Conservation (phyloP, 495 filamentous ascomycete genomes). For the Bathelium albidoporum region DNA sequence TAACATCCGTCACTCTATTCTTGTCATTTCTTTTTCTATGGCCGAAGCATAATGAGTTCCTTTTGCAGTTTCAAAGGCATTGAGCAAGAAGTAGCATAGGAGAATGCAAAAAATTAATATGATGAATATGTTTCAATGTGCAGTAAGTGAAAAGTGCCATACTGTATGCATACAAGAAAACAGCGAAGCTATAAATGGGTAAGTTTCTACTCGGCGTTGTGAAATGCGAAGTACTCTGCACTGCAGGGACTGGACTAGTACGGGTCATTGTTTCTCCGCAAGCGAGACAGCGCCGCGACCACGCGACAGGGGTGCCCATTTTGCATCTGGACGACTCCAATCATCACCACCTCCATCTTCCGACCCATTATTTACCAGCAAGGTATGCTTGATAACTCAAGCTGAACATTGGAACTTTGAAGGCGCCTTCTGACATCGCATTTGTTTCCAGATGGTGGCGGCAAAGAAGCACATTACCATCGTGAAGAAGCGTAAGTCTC, state of each 20-base stretch:
- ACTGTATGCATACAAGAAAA: not conserved
- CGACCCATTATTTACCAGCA: not conserved
- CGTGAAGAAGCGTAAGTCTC: slow-evolving; percentile 93
- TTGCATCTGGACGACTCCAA: not conserved
- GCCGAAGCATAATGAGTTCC: not conserved
- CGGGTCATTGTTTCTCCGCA: not conserved
- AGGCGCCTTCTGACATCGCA: not conserved
- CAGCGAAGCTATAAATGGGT: not conserved
- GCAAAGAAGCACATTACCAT: slow-evolving; percentile 98
- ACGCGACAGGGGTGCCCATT: not conserved
- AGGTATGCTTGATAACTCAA: not conserved
- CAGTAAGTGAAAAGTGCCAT: not conserved
- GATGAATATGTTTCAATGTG: not conserved
- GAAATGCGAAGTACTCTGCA: too few species aligned
- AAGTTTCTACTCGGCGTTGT: too few species aligned
- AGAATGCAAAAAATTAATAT: not conserved
- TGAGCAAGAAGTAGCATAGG: not conserved
- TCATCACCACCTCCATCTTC: not conserved
- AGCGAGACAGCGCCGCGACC: slow-evolving; percentile 2
- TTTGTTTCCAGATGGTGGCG: slow-evolving; percentile 68
- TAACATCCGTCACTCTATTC: not conserved
- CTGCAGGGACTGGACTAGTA: too few species aligned
- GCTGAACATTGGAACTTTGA: not conserved
- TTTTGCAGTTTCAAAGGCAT: not conserved
- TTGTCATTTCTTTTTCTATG: not conserved